Conservation (phyloP, 2,329 filamentous ascomycete species). For the Hypoxylon sp. region DNA sequence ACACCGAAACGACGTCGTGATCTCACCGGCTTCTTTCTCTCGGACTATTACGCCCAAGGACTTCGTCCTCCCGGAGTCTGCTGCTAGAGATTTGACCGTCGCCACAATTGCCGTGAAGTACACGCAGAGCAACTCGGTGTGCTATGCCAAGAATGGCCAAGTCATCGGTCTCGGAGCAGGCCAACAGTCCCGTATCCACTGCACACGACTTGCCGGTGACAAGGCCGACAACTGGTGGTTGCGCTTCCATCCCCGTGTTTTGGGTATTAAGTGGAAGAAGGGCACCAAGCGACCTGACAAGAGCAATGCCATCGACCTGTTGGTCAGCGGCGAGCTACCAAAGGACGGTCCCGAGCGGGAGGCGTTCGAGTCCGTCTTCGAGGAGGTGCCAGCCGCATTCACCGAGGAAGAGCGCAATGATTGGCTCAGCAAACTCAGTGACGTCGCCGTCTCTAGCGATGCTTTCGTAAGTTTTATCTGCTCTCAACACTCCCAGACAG, state of each 20-base stretch:
- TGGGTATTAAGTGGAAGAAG: slow-evolving; percentile 96
- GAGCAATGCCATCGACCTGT: slow-evolving; percentile 96
- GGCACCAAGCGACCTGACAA: slow-evolving; percentile 97
- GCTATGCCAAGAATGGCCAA: slow-evolving; percentile 95
- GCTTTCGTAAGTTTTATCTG: slow-evolving; percentile 81
- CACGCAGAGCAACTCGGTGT: slow-evolving; percentile 99
- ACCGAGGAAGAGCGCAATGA: slow-evolving; percentile 85
- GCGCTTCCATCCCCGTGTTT: slow-evolving; percentile 92
- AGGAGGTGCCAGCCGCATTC: slow-evolving; percentile 87
- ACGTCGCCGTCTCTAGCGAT: slow-evolving; percentile 92
- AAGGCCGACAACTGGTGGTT: slow-evolving; percentile 99
- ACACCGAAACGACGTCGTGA: slow-evolving; percentile 91
- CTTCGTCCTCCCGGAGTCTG: slow-evolving; percentile 81
- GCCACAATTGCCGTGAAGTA: slow-evolving; percentile 98
- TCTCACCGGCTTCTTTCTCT: slow-evolving; percentile 87
- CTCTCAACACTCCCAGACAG: slow-evolving; percentile 19
- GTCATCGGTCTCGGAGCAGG: slow-evolving; percentile 94
- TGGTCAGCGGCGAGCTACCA: slow-evolving; percentile 91
- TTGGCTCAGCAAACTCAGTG: slow-evolving; percentile 86
- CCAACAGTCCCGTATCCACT: slow-evolving; percentile 98
- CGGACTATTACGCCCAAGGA: slow-evolving; percentile 90
- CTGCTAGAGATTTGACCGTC: slow-evolving; percentile 90
- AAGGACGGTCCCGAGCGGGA: slow-evolving; percentile 86
- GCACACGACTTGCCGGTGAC: slow-evolving; percentile 95
- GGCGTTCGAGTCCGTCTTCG: slow-evolving; percentile 90